A percentile compares a stretch with the other conserved stretches of the same genome.
Conservation (phyloP, 2,329 filamentous ascomycete species). For the Aureobasidium sp. region DNA sequence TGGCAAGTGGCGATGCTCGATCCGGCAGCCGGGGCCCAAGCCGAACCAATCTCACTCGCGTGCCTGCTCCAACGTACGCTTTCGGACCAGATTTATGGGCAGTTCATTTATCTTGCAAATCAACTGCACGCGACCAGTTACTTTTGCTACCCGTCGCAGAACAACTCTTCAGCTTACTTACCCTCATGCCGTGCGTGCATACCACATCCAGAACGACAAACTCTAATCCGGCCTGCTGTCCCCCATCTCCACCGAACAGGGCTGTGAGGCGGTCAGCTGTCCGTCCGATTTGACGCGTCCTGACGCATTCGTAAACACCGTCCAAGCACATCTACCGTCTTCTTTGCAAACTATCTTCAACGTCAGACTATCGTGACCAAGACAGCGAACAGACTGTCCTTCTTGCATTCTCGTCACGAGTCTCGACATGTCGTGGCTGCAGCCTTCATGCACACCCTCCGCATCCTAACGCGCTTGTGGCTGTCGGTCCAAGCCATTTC, state of each 20-base stretch:
- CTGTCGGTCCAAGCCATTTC: not conserved
- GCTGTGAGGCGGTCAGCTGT: conserved; percentile 5
- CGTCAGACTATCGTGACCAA: not conserved
- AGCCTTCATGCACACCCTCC: conserved; percentile 4
- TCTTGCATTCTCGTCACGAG: conserved; percentile 6
- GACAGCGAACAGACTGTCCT: not conserved
- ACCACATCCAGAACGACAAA: not conserved
- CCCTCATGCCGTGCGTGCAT: not conserved
- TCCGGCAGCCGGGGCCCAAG: not conserved
- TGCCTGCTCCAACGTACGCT: not conserved
- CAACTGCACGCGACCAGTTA: conserved; percentile 11
- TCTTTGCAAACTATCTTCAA: not conserved
- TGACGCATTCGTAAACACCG: not conserved
- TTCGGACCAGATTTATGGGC: conserved; percentile 1
- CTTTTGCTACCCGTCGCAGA: not conserved
- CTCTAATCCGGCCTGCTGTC: not conserved
- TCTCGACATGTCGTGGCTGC: conserved; percentile 2
- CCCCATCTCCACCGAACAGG: not conserved
- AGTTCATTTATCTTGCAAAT: not conserved
- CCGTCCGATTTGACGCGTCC: not conserved
- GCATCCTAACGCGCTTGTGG: conserved; percentile 7
- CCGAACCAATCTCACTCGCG: not conserved
- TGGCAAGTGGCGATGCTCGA: conserved; percentile 7
- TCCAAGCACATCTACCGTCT: not conserved
- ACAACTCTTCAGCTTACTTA: not conserved